Evolutionary conservation across 768 basidiomycete genomes (phyloP).

Genomic region (Naganishia vishniacii): DNA sequence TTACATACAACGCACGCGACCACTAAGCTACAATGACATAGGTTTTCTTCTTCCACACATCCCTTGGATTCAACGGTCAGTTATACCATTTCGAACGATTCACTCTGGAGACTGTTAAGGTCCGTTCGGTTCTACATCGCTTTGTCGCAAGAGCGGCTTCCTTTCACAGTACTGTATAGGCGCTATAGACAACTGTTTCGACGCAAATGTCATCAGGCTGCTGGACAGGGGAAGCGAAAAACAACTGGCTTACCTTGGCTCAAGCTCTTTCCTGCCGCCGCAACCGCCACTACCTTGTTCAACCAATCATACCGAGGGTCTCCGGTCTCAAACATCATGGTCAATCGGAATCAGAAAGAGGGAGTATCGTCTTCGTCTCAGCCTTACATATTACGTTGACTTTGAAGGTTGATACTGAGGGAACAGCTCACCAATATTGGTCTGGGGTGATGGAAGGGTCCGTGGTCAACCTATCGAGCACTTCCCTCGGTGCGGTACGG

Average conservation of each 20-base stretch:
- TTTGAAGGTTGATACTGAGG: too few species aligned
- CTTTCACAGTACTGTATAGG: too few species aligned
- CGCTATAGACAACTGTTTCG: too few species aligned
- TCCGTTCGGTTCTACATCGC: too few species aligned
- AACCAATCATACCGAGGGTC: constrained; percentile 37
- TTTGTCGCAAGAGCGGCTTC: too few species aligned
- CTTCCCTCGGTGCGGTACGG: constrained; percentile 34
- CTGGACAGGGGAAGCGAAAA: neutral
- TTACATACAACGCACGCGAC: too few species aligned
- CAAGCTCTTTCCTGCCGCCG: constrained; percentile 32
- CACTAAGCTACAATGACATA: too few species aligned
- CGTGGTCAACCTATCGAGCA: constrained; percentile 34
- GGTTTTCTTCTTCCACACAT: too few species aligned
- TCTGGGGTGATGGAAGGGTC: constrained; percentile 30
- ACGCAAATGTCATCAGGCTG: too few species aligned
- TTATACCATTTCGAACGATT: too few species aligned
- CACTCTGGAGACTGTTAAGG: too few species aligned
- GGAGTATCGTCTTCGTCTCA: neutral
- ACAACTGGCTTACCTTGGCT: constrained; percentile 30
- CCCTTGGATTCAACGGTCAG: too few species aligned
- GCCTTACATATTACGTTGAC: neutral
- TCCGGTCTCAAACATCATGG: constrained; percentile 34
- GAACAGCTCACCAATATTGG: constrained; percentile 24
- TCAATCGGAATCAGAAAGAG: constrained; percentile 34
- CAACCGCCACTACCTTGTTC: constrained; percentile 35